Evolutionary conservation across 2,329 filamentous ascomycete species (phyloP).

Genomic region (Aspergillus jensenii): DNA sequence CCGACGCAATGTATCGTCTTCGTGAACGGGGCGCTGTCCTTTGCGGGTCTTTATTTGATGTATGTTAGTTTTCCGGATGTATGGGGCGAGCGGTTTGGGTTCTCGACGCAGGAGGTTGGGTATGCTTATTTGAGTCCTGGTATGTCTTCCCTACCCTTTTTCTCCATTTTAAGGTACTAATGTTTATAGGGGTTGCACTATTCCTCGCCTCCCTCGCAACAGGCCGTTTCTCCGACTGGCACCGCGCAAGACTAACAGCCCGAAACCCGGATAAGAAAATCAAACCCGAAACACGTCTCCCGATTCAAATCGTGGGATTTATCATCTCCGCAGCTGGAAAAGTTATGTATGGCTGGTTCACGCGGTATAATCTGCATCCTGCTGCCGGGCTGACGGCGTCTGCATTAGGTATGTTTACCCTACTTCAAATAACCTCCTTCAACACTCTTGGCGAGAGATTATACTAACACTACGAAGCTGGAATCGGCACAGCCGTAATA

Average conservation of each 20-base stretch:
- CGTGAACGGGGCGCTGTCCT: constrained; percentile 32
- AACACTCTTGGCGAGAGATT: background rate
- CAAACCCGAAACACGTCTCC: constrained; percentile 41
- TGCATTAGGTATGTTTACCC: background rate
- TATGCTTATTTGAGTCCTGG: background rate
- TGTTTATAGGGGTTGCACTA: constrained; percentile 27
- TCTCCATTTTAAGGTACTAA: background rate
- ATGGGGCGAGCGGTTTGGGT: background rate
- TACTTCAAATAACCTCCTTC: too few species aligned
- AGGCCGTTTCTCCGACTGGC: constrained; percentile 41
- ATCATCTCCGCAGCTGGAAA: constrained; percentile 39
- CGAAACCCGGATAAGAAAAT: constrained; percentile 21
- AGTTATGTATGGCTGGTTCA: constrained; percentile 45
- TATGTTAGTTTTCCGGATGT: background rate
- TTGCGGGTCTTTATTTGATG: background rate
- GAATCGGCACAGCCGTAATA: constrained; percentile 43
- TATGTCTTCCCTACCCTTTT: background rate
- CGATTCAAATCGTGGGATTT: constrained; percentile 42
- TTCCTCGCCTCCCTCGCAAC: constrained; percentile 38
- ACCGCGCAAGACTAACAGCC: constrained; percentile 27
- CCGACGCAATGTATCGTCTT: constrained; percentile 35
- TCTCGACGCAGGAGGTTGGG: background rate
- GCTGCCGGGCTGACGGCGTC: constrained; percentile 29
- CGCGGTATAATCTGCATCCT: constrained; percentile 28
- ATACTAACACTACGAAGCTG: constrained; percentile 16